Evolutionary conservation across 768 basidiomycete species (phyloP), one percentile per base, ranked within the genome.

Genomic region (Ramaria sp.): DNA sequence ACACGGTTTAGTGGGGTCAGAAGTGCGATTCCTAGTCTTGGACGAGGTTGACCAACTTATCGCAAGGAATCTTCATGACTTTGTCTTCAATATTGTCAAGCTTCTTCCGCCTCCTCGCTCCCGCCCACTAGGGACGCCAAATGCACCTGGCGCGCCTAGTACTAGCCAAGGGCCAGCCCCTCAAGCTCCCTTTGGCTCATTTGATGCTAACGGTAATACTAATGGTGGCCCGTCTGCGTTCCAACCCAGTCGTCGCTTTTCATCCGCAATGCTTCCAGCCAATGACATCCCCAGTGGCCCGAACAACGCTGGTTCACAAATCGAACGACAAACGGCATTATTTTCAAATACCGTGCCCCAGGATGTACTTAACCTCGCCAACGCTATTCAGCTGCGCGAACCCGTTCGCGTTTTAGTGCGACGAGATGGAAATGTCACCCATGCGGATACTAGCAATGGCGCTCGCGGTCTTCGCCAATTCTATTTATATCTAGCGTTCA

Each of bases 21-120:
- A 94, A 66, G 90, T 97, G 54, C 81, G 92, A 46, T 88, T 98
- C 75, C 77, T 99, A 55, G 91, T 97, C 37, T 79, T 99, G 19
- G 96, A 99, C 66, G 96, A 99, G 68, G 94, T 96, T 50, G 96
- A 99, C 68, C 96, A 98, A 66, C 74, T 99, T 61, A 96, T 99
- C 67, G 95, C 96, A 17, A 84, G 96, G 56, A 98, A 97, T 67
- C 73, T 98, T 54, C 91, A 96, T 65, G 96, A 98, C 53, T 91
- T 85, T 66, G 95, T 99, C 22, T 87, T 91, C 72, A 87, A 83
- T 64, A 88, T 98, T 63, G 90, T 94, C 66, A 93, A 92, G 64
- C 74, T 94, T 48, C 75, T 99, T 43, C 96, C 96, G n/a, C 77
- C 88, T 7, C 88, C 94, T 30, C 83, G 86, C 33, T 84, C 88